Evolutionary conservation across 805 yeast genomes (phyloP), one percentile per base, ranked within the genome.

Genomic region (Ogataea paraovalis): DNA sequence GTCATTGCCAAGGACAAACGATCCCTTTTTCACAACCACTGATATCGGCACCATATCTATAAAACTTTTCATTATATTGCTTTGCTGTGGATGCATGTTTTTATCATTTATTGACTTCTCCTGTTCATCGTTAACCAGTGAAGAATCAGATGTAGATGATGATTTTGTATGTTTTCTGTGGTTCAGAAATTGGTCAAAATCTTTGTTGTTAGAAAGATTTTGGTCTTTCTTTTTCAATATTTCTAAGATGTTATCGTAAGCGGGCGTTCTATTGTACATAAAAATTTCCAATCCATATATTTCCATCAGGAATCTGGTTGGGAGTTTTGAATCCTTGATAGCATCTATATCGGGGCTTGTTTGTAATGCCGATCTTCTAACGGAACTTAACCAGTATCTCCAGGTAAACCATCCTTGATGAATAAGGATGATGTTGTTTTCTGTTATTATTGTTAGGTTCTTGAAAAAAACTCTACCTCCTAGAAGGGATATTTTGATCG

Each of bases 401-500:
- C 98, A 94, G 0, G 96, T 87, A 23, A 92, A 60, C 56, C 80
- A 79, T 1, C 92, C 85, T 50, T 83, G 82, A 23, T 87, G 74
- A 1, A 87, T 73, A 9, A 88, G 78, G 1, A 88, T 60, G 2
- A 96, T 81, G 51, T 81, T 80, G 66, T 91, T 85, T 42, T 80
- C 73, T n/a, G 89, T 85, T 5, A 87, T 78, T 12, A 87, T 72
- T 3, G 86, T 78, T 18, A 91, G 61, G 62, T 90, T 88, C 54
- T 84, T 85, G 59, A 90, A 80, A 60, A 87, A 80, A 8, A 92
- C 47, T 25, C 96, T 75, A 1, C 98, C 98, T 3, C 90, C 96
- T 1, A 94, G 69, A 7, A 87, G 74, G 0, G 96, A 85, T 3
- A 94, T 54, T 60, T 89, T 82, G 27, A 92, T 56, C 0, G 96